Evolutionary conservation across 139 green algal genomes (phyloP), one percentile per base, ranked within the genome.

Genomic region (Chlamydomonas sp.): DNA sequence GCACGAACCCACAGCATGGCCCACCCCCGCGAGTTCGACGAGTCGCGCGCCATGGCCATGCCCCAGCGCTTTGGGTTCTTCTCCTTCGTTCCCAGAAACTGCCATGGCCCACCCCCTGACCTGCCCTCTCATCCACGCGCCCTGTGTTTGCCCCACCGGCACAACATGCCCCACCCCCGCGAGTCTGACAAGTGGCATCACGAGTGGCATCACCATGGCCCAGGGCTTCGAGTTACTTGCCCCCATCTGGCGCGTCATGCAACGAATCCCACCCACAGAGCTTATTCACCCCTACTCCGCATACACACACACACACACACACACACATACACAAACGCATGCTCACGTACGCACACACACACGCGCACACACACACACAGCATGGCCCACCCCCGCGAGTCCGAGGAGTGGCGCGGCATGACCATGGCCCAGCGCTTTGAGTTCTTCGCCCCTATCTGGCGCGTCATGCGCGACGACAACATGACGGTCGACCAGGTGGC

Each of bases 381-480:
- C 73, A 90, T 91, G n/a, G 81, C 65, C 10, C 89, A 95, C 78
- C 89, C 88, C 2, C 75, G 84, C 22, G 83, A 94, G 73, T 88
- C 78, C 70, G 86, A 86, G 8, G 86, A 94, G 79, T 95, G 89
- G 90, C 83, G 80, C 66, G 62, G 38, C 35, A 91, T 95, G 88
- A 85, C 26, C 28, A 66, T 90, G 68, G 47, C 28, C 1, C 73
- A 85, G 66, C 88, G 84, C 71, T 90, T 85, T 66, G 87, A 89
- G 69, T 96, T 93, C 82, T 96, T 96, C 71, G 89, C 90, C 2
- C 90, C 90, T 58, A 90, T 96, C 68, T 96, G 88, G 85, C 76
- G 90, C 26, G 87, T 96, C 20, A 96, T 96, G 90, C 80, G 87
- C 30, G 82, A 90, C 48, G 76, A 88, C 31, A 86, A 90, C 65